phyloP scores from a whole-genome alignment of 2,329 filamentous ascomycete genomes.

The Calonectria crousiana region DNA sequence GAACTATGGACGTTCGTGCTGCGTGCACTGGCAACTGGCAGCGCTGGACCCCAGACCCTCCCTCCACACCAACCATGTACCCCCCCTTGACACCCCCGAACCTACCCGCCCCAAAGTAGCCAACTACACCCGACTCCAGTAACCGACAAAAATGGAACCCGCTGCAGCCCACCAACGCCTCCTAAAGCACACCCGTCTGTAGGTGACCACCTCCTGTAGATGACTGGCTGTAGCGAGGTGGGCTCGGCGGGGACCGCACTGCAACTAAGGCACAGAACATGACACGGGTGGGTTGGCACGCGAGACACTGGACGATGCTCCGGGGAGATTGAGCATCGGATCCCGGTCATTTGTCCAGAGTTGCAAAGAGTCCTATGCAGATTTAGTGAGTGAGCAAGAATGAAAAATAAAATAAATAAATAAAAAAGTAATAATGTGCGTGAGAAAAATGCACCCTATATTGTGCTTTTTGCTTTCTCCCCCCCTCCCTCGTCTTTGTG shows the following conservation, averaged over 20 bases:
- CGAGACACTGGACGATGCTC: conserved; percentile 17
- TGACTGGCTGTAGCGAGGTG: conserved; percentile 15
- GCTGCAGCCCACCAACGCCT: conserved; percentile 20
- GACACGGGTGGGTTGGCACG: conserved; percentile 5
- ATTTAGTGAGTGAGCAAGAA: neutral
- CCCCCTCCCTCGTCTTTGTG: neutral
- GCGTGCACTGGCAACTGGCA: conserved; percentile 1
- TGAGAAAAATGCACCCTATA: neutral
- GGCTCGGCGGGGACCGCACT: conserved; percentile 12
- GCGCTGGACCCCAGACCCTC: neutral
- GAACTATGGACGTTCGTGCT: neutral
- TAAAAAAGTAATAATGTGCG: neutral
- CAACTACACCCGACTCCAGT: conserved; percentile 10
- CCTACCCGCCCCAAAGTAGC: conserved; percentile 11
- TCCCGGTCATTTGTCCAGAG: neutral
- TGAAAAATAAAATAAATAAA: neutral
- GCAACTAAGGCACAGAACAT: neutral
- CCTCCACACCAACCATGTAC: neutral
- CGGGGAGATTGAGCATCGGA: neutral
- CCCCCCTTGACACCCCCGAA: neutral
- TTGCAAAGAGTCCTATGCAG: neutral
- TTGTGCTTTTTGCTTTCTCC: neutral
- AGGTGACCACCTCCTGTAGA: conserved; percentile 12
- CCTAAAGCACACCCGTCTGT: conserved; percentile 14
- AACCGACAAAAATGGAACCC: conserved; percentile 23